These are phyloP conservation scores for Pseudopithomyces chartarum DNA, from an alignment of 2,329 filamentous ascomycete genomes.

Conservation along the genomic window DNA sequence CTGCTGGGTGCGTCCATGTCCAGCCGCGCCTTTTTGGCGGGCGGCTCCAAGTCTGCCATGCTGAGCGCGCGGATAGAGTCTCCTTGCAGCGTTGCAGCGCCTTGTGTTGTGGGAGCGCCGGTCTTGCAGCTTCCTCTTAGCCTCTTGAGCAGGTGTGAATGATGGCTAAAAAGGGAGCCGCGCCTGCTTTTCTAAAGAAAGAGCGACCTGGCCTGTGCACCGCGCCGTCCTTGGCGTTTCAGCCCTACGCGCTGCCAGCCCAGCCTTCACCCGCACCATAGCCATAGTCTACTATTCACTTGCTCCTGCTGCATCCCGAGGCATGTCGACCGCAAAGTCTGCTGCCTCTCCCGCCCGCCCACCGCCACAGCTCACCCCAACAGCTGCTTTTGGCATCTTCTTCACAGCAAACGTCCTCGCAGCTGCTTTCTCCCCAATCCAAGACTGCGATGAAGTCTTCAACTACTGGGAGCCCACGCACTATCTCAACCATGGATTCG, in stretches of 20 bases:
- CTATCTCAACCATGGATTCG: constrained; percentile 90
- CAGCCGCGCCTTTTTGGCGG: constrained; percentile 49
- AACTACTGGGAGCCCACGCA: constrained; percentile 99
- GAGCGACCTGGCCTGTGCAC: constrained; percentile 11
- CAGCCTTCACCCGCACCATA: background rate
- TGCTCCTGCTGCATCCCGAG: background rate
- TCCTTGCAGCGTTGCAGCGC: constrained; percentile 33
- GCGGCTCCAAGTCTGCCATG: constrained; percentile 46
- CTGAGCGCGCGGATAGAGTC: constrained; percentile 13
- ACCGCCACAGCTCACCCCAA: constrained; percentile 64
- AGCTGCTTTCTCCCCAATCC: constrained; percentile 84
- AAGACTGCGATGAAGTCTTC: constrained; percentile 98
- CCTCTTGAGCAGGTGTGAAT: constrained; percentile 33
- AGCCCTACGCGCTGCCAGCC: constrained; percentile 21
- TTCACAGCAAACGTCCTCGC: constrained; percentile 74
- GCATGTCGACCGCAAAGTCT: background rate
- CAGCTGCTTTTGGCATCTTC: constrained; percentile 81
- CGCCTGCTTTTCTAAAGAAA: constrained; percentile 31
- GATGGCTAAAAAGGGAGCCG: constrained; percentile 16
- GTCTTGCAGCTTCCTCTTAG: constrained; percentile 30
- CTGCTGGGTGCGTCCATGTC: constrained; percentile 43
- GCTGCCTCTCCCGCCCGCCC: constrained; percentile 7
- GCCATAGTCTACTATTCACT: too few relatives aligned
- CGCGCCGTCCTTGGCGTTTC: constrained; percentile 24
- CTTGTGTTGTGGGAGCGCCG: constrained; percentile 24